These are phyloP conservation scores for Nosema granulosis DNA, from an alignment of 371 early-diverging fungal species.

Conservation along the genomic window DNA sequence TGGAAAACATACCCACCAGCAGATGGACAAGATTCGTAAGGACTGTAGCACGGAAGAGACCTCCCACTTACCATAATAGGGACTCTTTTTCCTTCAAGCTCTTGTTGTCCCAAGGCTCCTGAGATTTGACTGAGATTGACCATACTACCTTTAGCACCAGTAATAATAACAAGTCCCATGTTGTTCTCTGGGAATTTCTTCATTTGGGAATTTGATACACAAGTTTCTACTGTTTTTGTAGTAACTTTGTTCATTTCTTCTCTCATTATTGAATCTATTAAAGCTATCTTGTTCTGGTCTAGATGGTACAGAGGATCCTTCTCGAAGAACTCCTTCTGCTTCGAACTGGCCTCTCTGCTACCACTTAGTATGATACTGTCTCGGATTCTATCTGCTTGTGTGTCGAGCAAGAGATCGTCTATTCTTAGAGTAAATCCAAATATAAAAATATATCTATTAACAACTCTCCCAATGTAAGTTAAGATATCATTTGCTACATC, in stretches of 20 bases:
- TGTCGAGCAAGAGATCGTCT: slow-evolving; percentile 83
- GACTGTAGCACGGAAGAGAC: slow-evolving; percentile 84
- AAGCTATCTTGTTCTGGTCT: slow-evolving; percentile 23
- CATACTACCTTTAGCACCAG: slow-evolving; percentile 95
- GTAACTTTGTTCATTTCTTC: slow-evolving; percentile 46
- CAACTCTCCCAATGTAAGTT: slow-evolving; percentile 82
- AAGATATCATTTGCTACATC: slow-evolving; percentile 81
- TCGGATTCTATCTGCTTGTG: slow-evolving; percentile 43
- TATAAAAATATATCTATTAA: slow-evolving; percentile 80
- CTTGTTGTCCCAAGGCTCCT: slow-evolving; percentile 94
- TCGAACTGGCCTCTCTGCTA: slow-evolving; percentile 59
- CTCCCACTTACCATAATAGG: slow-evolving; percentile 93
- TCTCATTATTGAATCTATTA: slow-evolving; percentile 46
- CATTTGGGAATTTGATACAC: slow-evolving; percentile 76
- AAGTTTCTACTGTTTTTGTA: slow-evolving; percentile 62
- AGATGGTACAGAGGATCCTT: slow-evolving; percentile 36
- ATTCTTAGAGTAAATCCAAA: slow-evolving; percentile 91
- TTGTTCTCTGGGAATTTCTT: slow-evolving; percentile 85
- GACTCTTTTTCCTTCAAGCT: slow-evolving; percentile 95
- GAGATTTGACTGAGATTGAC: slow-evolving; percentile 97
- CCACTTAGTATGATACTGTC: slow-evolving; percentile 71
- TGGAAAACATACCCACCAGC: slow-evolving; percentile 95
- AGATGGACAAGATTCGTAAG: slow-evolving; percentile 72
- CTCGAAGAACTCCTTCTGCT: slow-evolving; percentile 7
- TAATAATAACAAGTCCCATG: slow-evolving; percentile 94